Conservation (phyloP, 352 stramenopile species). For the Hyaloperonospora arabidopsidis region DNA sequence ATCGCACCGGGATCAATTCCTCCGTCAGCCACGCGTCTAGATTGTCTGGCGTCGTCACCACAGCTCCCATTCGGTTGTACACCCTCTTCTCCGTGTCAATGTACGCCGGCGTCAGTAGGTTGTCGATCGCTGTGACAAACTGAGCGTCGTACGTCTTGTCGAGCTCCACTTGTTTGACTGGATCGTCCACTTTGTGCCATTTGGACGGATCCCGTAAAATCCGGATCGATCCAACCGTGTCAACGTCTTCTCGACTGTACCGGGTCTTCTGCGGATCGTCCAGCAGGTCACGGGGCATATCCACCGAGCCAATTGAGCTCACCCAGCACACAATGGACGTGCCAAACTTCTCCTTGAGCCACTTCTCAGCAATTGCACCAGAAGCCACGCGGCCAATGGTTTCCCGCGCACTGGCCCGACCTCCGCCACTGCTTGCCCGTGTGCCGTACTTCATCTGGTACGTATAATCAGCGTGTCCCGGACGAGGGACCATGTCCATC, state of each 20-base stretch:
- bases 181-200: slow-evolving; percentile 43
- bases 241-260: slow-evolving; percentile 82
- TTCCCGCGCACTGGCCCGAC: slow-evolving; percentile 92
- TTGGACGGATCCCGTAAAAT: slow-evolving; percentile 65
- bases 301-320: slow-evolving; percentile 75
- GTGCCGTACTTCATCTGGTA: slow-evolving; percentile 99
- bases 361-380: slow-evolving; percentile 94
- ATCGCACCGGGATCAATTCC: slow-evolving; percentile 89
- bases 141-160: slow-evolving; percentile 64
- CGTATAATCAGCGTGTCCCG: slow-evolving; percentile 96
- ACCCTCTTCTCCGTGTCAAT: slow-evolving; percentile 90
- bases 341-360: slow-evolving; percentile 88
- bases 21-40: slow-evolving; percentile 65
- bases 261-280: slow-evolving; percentile 54
- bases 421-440: slow-evolving; percentile 92
- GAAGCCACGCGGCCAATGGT: slow-evolving; percentile 97
- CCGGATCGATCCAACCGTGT: slow-evolving; percentile 70
- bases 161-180: slow-evolving; percentile 43
- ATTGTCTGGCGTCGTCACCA: slow-evolving; percentile 48
- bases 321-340: slow-evolving; percentile 87
- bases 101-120: slow-evolving; percentile 73
- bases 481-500: slow-evolving; percentile 88
- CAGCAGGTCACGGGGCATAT: slow-evolving; percentile 71
- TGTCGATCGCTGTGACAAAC: slow-evolving; percentile 57
- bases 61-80: slow-evolving; percentile 76